Evolutionary conservation across 306 rosid genomes (phyloP), one percentile per base, ranked within the genome.

Genomic region (Potentilla sterilis): DNA sequence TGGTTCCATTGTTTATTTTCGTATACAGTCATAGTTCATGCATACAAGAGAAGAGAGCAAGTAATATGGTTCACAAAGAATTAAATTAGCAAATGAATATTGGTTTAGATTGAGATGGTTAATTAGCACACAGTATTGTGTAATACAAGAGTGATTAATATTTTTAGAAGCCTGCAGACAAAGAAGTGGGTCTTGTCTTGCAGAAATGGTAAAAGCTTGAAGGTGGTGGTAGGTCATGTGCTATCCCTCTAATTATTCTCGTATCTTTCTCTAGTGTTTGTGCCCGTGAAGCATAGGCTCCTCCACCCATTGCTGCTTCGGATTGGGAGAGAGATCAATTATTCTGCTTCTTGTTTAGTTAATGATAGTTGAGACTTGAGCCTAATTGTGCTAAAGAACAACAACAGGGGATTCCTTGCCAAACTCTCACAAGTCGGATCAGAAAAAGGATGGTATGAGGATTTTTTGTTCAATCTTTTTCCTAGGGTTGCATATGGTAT

Each of bases 201-300:
- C 40, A 7, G 40, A 57, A 40, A 73, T 41, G 76, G 41, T 54
- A 57, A 57, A 57, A 5, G 6, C 47, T 58, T 73, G 42, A 15
- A 24, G 55, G 54, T 15, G 32, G 68, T 57, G 68, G 68, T 58
- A 21, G 77, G 77, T 22, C 76, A 57, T 58, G 68, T 9, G 55
- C 14, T 66, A n/a, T 63, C 32, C 8, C 48, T 44, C 58, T 44
- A 42, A 59, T 43, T 28, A 59, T 73, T 43, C 58, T 44, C 12
- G 32, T 1, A 41, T 28, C 58, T 28, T 32, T 24, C 4, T 66
- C 51, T 51, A 40, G 46, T 4, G 15, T 40, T 42, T 47, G 58
- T 44, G 69, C 66, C 76, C 74, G 41, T 75, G 84, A 62, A 76
- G 49, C 21, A 13, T 68, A 32, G 40, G 59, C 75, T 44, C 66